Evolutionary conservation across 2,329 filamentous ascomycete species (phyloP), one percentile per base, ranked within the genome.

Genomic region (Colletotrichum cuscutae): DNA sequence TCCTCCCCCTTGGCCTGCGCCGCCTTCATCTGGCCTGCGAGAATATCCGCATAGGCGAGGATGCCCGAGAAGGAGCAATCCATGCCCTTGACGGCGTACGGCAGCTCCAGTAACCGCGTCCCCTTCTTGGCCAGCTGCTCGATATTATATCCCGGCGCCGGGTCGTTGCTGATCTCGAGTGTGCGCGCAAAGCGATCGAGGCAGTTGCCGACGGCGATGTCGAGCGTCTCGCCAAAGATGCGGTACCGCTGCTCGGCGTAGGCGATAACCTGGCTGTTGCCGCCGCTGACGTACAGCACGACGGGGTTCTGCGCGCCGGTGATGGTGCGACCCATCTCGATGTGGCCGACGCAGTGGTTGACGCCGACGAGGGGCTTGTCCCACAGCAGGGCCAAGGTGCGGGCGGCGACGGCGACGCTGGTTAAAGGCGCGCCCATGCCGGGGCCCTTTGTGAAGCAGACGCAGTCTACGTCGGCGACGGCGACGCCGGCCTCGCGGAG

Each of bases 81-180:
- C 97, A 99, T 99, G 64, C 97, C 97, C 84, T 99, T 99, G 75
- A 99, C 97, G 2, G 95, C 91, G 80, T 99, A 99, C 2, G 97
- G 97, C 32, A 99, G 86, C 76, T 98, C 96, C 22, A 98, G 87
- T 52, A 99, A 85, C 26, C 87, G 89, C 1, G 90, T 90, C 66
- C 92, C 91, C 82, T 93, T 92, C 77, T 89, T 89, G 73, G 97
- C 97, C 62, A 98, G 86, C 84, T 98, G 94, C 86, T 99, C 97
- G 77, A 99, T 98, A 81, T 99, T 99, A 84, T 98, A 98, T 1
- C 97, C 97, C 0, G 97, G 97, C 1, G 97, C 97, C 0, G 97
- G 97, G 81, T 99, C 96, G 82, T 99, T 99, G 81, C 93, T 93
- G 80, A 99, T 98, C 77, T 90, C 89, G 60, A 99, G 88, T 3